A percentile compares a stretch with the other conserved stretches of the same genome.
Conservation (phyloP, 192 early-diverging fungal species). For the Gigaspora rosea region DNA sequence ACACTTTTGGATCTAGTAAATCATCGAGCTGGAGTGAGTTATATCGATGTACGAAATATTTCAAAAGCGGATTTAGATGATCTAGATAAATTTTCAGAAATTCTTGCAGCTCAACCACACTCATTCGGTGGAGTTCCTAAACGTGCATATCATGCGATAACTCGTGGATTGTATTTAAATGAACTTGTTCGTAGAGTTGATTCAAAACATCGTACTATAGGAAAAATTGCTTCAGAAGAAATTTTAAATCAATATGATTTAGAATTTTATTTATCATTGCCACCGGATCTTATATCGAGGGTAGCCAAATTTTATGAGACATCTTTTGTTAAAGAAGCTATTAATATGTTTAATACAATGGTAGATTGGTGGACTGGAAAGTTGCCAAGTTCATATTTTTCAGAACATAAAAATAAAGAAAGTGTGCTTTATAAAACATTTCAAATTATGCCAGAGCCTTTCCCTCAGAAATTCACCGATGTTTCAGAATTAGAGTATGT, state of each 20-base stretch:
- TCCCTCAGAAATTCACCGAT: too few species aligned
- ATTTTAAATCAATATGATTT: conserved; percentile 51
- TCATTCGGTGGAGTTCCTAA: conserved; percentile 57
- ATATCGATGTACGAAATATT: conserved; percentile 40
- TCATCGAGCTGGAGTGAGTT: conserved; percentile 69
- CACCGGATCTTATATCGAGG: too few species aligned
- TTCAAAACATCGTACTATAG: conserved; percentile 59
- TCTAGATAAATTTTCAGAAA: conserved; percentile 49
- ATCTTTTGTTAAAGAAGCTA: too few species aligned
- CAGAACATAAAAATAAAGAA: too few species aligned
- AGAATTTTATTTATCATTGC: conserved; percentile 52
- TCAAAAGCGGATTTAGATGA: conserved; percentile 48
- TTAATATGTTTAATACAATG: too few species aligned
- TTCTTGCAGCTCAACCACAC: conserved; percentile 62
- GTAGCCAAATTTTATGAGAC: too few species aligned
- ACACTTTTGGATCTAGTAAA: conserved; percentile 61
- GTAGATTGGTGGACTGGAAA: too few species aligned
- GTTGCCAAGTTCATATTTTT: too few species aligned
- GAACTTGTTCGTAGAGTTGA: conserved; percentile 69
- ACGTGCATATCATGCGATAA: conserved; percentile 64
- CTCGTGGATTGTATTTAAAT: conserved; percentile 73
- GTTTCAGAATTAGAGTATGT: background rate
- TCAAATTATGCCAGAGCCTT: too few species aligned
- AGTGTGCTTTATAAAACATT: too few species aligned
- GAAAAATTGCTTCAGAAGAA: conserved; percentile 58